phyloP scores from a whole-genome alignment of 2,329 filamentous ascomycete genomes.

The Colletotrichum sojae region DNA sequence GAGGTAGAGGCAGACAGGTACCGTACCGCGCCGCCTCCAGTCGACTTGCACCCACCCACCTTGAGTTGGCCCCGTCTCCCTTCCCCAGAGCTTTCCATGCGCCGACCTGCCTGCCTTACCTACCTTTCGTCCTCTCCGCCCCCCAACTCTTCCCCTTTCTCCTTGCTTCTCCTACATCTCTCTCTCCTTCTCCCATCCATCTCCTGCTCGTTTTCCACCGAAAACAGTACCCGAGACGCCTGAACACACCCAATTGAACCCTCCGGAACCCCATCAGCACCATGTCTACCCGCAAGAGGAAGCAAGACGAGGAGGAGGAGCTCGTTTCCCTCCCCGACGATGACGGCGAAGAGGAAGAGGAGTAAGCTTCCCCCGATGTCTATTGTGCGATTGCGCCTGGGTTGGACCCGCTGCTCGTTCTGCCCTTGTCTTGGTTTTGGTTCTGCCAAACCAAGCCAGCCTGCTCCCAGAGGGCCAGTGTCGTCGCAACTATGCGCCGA shows the following conservation, averaged over 20 bases:
- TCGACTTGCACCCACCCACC: slow-evolving; percentile 38
- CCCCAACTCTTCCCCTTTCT: slow-evolving; percentile 38
- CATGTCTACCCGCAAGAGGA: slow-evolving; percentile 69
- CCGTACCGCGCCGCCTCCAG: slow-evolving; percentile 23
- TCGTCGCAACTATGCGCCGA: slow-evolving; percentile 23
- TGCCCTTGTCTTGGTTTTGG: background rate
- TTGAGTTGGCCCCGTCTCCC: slow-evolving; percentile 35
- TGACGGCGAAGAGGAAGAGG: slow-evolving; percentile 67
- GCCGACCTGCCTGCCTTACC: slow-evolving; percentile 38
- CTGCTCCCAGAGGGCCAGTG: background rate
- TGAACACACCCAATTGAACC: slow-evolving; percentile 46
- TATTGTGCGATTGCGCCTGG: background rate
- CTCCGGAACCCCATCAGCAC: slow-evolving; percentile 39
- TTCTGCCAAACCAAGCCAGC: background rate
- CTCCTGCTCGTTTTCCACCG: slow-evolving; percentile 7
- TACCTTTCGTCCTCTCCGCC: slow-evolving; percentile 34
- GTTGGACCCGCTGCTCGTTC: background rate
- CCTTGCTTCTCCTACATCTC: slow-evolving; percentile 33
- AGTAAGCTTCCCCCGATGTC: slow-evolving; percentile 56
- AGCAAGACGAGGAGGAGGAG: slow-evolving; percentile 68
- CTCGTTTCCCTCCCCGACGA: slow-evolving; percentile 68
- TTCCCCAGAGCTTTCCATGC: slow-evolving; percentile 39
- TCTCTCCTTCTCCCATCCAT: slow-evolving; percentile 29
- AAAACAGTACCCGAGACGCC: background rate
- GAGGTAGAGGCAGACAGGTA: no score